Conservation (phyloP, 225 moss, liverwort and hornwort species). For the Polytrichum formosum region DNA sequence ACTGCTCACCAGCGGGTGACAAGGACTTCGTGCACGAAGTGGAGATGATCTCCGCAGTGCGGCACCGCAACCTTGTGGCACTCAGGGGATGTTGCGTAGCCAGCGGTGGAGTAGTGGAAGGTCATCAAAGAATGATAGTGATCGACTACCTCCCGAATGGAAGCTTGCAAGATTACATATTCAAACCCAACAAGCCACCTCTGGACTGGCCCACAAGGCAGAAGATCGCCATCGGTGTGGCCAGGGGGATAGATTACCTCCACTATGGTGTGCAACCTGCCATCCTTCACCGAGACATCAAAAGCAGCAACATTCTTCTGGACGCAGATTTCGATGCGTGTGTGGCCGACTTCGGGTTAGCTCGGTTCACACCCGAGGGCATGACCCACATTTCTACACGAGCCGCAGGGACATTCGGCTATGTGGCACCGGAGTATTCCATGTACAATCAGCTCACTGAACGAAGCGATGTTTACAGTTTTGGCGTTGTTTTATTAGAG, state of each 20-base stretch:
- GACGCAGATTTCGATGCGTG: conserved; percentile 60
- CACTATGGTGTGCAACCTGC: conserved; percentile 60
- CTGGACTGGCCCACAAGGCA: conserved; percentile 69
- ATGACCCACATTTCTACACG: conserved; percentile 43
- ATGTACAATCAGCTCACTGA: conserved; percentile 82
- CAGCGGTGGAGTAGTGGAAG: conserved; percentile 48
- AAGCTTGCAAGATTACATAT: conserved; percentile 71
- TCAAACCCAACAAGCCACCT: conserved; percentile 21
- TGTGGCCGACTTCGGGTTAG: conserved; percentile 81
- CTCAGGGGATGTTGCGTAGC: conserved; percentile 77
- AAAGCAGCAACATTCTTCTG: conserved; percentile 70
- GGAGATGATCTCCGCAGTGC: conserved; percentile 69
- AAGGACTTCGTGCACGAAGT: conserved; percentile 80
- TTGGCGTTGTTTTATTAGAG: conserved; percentile 84
- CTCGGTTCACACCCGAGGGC: conserved; percentile 55
- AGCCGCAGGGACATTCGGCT: conserved; percentile 72
- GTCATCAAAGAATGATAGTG: conserved; percentile 79
- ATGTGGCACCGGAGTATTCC: conserved; percentile 76
- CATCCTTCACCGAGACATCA: conserved; percentile 87
- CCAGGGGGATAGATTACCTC: conserved; percentile 72
- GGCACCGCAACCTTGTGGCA: conserved; percentile 71
- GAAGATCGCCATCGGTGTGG: conserved; percentile 58
- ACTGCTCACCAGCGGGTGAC: conserved; percentile 65
- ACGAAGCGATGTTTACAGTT: conserved; percentile 85
- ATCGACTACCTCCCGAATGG: conserved; percentile 69